These are phyloP conservation scores for Pezicula radicicola DNA, from an alignment of 2,329 filamentous ascomycete species.

Conservation along the genomic window DNA sequence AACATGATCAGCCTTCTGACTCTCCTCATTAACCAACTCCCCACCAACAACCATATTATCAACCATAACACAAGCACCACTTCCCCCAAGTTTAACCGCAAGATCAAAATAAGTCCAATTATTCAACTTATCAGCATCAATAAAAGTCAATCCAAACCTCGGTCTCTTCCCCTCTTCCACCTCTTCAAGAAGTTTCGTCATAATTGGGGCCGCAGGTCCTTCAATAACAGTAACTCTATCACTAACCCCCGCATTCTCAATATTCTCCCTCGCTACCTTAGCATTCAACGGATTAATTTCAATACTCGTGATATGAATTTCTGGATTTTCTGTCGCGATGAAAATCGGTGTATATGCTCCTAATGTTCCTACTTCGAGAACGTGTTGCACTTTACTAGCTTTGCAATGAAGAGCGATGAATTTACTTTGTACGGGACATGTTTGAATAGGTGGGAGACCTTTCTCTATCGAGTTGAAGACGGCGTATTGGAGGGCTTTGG, in stretches of 20 bases:
- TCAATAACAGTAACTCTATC: conserved; percentile 41
- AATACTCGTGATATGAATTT: conserved; percentile 45
- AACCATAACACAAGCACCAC: background rate
- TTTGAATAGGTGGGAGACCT: conserved; percentile 35
- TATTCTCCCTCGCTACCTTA: conserved; percentile 43
- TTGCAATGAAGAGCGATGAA: conserved; percentile 36
- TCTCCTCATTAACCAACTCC: background rate
- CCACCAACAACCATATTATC: background rate
- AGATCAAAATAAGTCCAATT: background rate
- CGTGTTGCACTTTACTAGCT: conserved; percentile 29
- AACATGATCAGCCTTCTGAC: background rate
- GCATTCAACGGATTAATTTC: conserved; percentile 45
- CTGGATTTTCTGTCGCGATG: conserved; percentile 36
- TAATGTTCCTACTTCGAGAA: conserved; percentile 53
- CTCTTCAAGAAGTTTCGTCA: conserved; percentile 36
- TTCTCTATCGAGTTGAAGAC: conserved; percentile 28
- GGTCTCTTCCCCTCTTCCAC: background rate
- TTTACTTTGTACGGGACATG: conserved; percentile 33
- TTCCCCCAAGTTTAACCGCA: background rate
- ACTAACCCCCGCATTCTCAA: conserved; percentile 38
- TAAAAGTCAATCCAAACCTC: background rate
- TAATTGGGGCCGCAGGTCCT: conserved; percentile 39
- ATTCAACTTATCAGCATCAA: conserved; percentile 1
- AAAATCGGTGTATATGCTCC: conserved; percentile 53
- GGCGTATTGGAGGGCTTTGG: conserved; percentile 21